These are phyloP conservation scores for Syncephalastrum racemosum DNA, from an alignment of 371 early-diverging fungal species.

Conservation along the genomic window DNA sequence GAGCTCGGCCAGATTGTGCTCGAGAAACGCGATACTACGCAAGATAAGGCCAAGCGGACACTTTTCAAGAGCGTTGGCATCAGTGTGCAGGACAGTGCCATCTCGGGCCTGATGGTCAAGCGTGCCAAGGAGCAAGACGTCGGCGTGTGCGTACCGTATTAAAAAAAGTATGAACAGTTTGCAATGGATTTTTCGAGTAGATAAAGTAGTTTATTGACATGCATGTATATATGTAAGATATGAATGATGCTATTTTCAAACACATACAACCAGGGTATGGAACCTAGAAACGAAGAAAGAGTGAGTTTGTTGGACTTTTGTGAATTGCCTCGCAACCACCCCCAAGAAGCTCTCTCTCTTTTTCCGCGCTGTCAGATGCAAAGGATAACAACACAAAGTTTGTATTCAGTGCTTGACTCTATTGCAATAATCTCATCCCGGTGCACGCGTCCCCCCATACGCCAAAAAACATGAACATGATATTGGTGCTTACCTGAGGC, in stretches of 20 bases:
- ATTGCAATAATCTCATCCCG: constrained; percentile 10
- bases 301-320: background rate
- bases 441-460: no score
- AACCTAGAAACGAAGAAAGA: no score
- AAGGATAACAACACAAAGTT: constrained; percentile 6
- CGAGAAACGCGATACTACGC: constrained; percentile 8
- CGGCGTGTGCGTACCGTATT: constrained; percentile 45
- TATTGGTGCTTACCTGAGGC: no score
- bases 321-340: background rate
- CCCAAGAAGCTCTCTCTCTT: background rate
- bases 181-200: constrained; percentile 46
- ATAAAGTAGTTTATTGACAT: constrained; percentile 50
- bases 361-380: constrained; percentile 1
- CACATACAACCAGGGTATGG: no score
- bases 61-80: constrained; percentile 69
- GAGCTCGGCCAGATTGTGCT: constrained; percentile 49
- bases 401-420: constrained; percentile 11
- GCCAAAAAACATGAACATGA: no score
- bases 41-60: constrained; percentile 22
- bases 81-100: constrained; percentile 64
- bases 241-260: no score
- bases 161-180: constrained; percentile 20
- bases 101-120: constrained; percentile 50
- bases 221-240: constrained; percentile 35
- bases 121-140: constrained; percentile 39